phyloP scores from a whole-genome alignment of 805 yeast species.

The Helenozyma baotianmanensis region DNA sequence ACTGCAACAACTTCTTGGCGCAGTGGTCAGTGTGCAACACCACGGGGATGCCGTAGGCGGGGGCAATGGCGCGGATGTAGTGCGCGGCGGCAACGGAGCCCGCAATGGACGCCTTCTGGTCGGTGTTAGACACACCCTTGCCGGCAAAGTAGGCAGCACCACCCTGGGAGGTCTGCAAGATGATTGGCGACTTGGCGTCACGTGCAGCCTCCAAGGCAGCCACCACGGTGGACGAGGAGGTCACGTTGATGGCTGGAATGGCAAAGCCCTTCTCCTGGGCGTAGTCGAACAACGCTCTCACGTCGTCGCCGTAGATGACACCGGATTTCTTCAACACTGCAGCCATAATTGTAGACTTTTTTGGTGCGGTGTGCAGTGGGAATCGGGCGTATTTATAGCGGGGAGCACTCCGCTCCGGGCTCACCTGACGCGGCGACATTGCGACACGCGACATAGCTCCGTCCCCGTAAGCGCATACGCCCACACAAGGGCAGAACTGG shows the following conservation, averaged over 20 bases:
- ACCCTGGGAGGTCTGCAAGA: conserved; percentile 96
- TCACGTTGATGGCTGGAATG: conserved; percentile 97
- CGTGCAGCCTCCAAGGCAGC: conserved; percentile 47
- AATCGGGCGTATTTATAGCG: conserved; percentile 1
- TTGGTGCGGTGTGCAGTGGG: background rate
- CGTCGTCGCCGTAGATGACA: conserved; percentile 99
- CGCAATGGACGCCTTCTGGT: conserved; percentile 90
- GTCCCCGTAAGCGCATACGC: conserved; percentile 2
- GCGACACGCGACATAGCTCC: conserved; percentile 8
- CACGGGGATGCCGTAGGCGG: conserved; percentile 94
- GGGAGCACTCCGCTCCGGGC: conserved; percentile 22
- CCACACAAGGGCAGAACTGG: background rate
- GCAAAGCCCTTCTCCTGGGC: conserved; percentile 93
- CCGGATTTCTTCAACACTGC: conserved; percentile 71
- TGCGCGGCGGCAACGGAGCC: conserved; percentile 98
- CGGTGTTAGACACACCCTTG: conserved; percentile 92
- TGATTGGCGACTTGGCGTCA: conserved; percentile 75
- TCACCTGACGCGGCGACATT: conserved; percentile 10
- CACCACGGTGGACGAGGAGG: conserved; percentile 90
- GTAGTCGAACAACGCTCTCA: conserved; percentile 76
- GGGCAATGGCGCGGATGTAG: conserved; percentile 95
- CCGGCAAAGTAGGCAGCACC: conserved; percentile 99
- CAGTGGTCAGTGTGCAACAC: conserved; percentile 98
- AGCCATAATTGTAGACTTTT: conserved; percentile 10
- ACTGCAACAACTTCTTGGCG: conserved; percentile 95